Conservation (phyloP, 164 flowering plant species). For the Taxillus chinensis region DNA sequence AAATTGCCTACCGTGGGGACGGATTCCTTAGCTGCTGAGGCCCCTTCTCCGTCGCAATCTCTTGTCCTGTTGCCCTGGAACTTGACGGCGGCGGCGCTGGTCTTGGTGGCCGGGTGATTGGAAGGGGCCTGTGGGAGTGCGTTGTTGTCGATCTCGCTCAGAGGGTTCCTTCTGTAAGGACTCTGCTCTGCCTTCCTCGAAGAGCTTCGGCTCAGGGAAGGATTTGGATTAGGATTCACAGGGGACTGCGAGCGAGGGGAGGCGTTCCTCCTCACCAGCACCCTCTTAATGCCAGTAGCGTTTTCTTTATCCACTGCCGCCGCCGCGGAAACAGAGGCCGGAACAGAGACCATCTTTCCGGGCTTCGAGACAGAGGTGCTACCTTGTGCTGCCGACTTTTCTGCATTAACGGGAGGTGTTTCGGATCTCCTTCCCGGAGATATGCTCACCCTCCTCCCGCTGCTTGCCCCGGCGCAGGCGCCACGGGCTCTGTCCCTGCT, state of each 20-base stretch:
- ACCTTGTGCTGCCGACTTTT: constrained; percentile 4
- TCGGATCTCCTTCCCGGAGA: constrained; percentile 76
- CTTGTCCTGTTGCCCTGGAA: background rate
- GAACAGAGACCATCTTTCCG: constrained; percentile 75
- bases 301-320: constrained; percentile 4
- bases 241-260: constrained; percentile 87
- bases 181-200: constrained; percentile 81
- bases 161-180: constrained; percentile 74
- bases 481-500: constrained; percentile 46
- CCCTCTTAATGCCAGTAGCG: constrained; percentile 22
- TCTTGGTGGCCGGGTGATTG: background rate
- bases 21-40: too few relatives aligned
- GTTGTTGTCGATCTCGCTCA: constrained; percentile 59
- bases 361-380: constrained; percentile 25
- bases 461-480: background rate
- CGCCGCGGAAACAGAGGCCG: constrained; percentile 42
- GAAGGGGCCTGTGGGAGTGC: constrained; percentile 12
- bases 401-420: constrained; percentile 1
- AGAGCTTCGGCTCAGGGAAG: constrained; percentile 61
- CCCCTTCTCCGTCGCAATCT: background rate
- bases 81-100: background rate
- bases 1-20: too few relatives aligned
- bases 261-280: constrained; percentile 57
- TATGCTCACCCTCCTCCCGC: constrained; percentile 66
- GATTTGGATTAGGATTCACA: constrained; percentile 25